phyloP scores from a whole-genome alignment of 2,329 filamentous ascomycete genomes.

The Fusarium sp. region DNA sequence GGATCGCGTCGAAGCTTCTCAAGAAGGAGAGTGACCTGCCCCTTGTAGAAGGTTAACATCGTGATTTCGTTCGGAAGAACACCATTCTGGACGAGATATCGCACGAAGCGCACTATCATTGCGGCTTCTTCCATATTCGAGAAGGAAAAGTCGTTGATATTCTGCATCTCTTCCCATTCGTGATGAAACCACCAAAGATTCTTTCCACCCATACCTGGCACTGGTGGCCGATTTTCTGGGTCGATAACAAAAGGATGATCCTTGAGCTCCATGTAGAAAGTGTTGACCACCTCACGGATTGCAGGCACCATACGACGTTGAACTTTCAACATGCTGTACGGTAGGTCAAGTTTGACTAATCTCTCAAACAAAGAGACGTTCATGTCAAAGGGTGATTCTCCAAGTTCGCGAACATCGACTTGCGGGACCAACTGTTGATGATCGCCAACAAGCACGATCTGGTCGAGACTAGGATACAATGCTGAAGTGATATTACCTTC shows the following conservation, averaged over 20 bases:
- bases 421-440: slow-evolving; percentile 83
- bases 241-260: slow-evolving; percentile 61
- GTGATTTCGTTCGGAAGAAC: slow-evolving; percentile 74
- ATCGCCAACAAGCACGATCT: slow-evolving; percentile 76
- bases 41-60: slow-evolving; percentile 88
- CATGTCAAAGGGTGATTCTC: slow-evolving; percentile 72
- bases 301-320: slow-evolving; percentile 73
- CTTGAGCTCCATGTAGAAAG: slow-evolving; percentile 61
- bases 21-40: slow-evolving; percentile 77
- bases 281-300: slow-evolving; percentile 60
- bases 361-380: slow-evolving; percentile 85
- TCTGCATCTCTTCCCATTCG: slow-evolving; percentile 72
- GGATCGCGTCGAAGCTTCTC: slow-evolving; percentile 58
- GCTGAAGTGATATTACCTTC: slow-evolving; percentile 71
- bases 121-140: slow-evolving; percentile 79
- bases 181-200: slow-evolving; percentile 62
- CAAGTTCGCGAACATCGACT: slow-evolving; percentile 72
- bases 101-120: slow-evolving; percentile 80
- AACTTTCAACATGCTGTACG: slow-evolving; percentile 73
- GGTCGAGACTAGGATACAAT: slow-evolving; percentile 64
- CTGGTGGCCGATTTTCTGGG: slow-evolving; percentile 51
- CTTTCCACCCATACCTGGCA: slow-evolving; percentile 61
- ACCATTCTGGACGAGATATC: slow-evolving; percentile 79
- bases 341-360: slow-evolving; percentile 74
- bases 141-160: slow-evolving; percentile 71